phyloP scores from a whole-genome alignment of 2,329 filamentous ascomycete genomes.

The Aspergillus chevalieri region DNA sequence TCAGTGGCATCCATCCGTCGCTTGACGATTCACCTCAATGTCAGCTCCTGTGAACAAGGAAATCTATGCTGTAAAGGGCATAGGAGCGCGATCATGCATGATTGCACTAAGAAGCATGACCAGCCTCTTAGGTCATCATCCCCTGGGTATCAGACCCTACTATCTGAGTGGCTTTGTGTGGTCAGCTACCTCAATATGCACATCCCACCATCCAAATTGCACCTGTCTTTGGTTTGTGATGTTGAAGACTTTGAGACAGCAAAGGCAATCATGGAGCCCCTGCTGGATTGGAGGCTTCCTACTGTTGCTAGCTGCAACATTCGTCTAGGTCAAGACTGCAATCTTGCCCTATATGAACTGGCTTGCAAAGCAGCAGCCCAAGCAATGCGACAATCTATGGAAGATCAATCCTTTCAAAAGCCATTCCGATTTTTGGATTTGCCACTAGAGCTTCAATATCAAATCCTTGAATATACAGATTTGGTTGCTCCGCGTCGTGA shows the following conservation, averaged over 20 bases:
- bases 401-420: neutral
- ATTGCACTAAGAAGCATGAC: neutral
- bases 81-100: neutral
- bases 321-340: neutral
- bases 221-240: no score
- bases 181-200: neutral
- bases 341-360: neutral
- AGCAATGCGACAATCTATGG: constrained; percentile 1
- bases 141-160: neutral
- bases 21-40: neutral
- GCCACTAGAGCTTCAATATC: neutral
- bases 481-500: neutral
- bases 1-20: neutral
- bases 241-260: no score
- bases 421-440: constrained; percentile 1
- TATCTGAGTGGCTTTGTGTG: neutral
- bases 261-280: no score
- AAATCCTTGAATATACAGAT: constrained; percentile 1
- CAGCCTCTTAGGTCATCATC: neutral
- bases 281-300: no score
- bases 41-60: neutral
- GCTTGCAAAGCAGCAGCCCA: neutral
- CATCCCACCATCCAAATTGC: neutral
- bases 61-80: neutral
- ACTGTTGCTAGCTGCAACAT: neutral